A percentile compares a stretch with the other conserved stretches of the same genome.
Evolutionary conservation across 208 protist species (phyloP).

Genomic region (Trypanosoma conorhini): DNA sequence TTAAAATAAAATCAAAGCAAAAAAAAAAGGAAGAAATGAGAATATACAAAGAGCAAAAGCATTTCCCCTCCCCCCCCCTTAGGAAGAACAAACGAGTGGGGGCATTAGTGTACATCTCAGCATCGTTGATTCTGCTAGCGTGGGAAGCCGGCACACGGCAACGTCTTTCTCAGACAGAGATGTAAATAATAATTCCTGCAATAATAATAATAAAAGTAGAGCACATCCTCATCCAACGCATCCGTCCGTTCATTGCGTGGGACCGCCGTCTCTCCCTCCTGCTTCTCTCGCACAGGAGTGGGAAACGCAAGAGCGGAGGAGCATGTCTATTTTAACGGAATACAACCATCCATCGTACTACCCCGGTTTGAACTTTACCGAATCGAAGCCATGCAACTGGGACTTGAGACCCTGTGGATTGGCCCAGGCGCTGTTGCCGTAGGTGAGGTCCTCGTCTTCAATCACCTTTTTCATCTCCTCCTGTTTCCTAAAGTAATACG

Average conservation of each 20-base stretch:
- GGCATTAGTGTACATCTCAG: neutral
- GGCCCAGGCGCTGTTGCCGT: constrained; percentile 90
- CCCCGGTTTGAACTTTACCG: constrained; percentile 52
- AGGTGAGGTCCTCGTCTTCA: constrained; percentile 90
- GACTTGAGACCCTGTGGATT: constrained; percentile 87
- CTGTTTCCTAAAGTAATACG: constrained; percentile 92
- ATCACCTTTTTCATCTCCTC: constrained; percentile 94
- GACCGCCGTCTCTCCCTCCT: neutral
- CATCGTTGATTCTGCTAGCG: neutral
- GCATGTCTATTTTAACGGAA: neutral
- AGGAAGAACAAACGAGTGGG: neutral
- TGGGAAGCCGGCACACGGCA: neutral
- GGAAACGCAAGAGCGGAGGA: neutral
- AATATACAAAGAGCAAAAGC: constrained; percentile 5
- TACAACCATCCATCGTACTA: neutral
- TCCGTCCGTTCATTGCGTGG: neutral
- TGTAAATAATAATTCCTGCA: neutral
- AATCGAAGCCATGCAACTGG: constrained; percentile 83
- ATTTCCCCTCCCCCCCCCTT: neutral
- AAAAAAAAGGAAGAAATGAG: constrained; percentile 14
- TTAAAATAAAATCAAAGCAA: neutral
- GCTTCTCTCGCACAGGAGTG: neutral
- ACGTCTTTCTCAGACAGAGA: neutral
- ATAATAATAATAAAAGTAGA: constrained; percentile 7
- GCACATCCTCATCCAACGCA: neutral